phyloP scores from a whole-genome alignment of 2,329 filamentous ascomycete species.

The Ciborinia camelliae region DNA sequence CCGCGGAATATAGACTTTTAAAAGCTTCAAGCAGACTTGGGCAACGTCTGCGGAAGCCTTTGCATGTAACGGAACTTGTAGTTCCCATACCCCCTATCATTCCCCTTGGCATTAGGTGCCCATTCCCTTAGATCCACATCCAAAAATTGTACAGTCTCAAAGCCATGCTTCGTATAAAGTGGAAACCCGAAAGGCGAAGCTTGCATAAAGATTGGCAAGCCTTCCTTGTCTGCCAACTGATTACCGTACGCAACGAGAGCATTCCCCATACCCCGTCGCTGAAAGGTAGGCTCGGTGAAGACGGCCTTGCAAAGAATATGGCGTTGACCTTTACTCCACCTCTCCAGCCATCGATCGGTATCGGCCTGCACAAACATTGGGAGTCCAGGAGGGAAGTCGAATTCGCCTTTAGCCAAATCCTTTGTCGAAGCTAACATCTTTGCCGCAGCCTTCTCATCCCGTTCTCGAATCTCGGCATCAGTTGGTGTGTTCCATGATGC shows the following conservation, averaged over 20 bases:
- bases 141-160: conserved; percentile 12
- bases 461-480: not conserved
- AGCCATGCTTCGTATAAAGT: conserved; percentile 13
- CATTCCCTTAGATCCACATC: conserved; percentile 18
- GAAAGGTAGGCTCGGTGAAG: not conserved
- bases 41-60: conserved; percentile 1
- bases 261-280: not conserved
- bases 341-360: not conserved
- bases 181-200: conserved; percentile 11
- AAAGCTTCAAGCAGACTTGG: not conserved
- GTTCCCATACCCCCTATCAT: conserved; percentile 15
- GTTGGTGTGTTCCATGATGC: not conserved
- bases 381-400: not conserved
- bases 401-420: not conserved
- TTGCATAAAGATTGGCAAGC: conserved; percentile 11
- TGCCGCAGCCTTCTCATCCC: not conserved
- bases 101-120: conserved; percentile 2
- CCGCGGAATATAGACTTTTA: too few species aligned
- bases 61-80: conserved; percentile 12
- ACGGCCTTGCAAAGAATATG: conserved; percentile 3
- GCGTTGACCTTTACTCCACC: not conserved
- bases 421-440: not conserved
- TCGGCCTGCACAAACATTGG: conserved; percentile 5
- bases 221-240: not conserved
- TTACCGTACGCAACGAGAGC: not conserved